These are phyloP conservation scores for Chloris gayana DNA, from an alignment of 176 grass and related monocot species.

Conservation along the genomic window DNA sequence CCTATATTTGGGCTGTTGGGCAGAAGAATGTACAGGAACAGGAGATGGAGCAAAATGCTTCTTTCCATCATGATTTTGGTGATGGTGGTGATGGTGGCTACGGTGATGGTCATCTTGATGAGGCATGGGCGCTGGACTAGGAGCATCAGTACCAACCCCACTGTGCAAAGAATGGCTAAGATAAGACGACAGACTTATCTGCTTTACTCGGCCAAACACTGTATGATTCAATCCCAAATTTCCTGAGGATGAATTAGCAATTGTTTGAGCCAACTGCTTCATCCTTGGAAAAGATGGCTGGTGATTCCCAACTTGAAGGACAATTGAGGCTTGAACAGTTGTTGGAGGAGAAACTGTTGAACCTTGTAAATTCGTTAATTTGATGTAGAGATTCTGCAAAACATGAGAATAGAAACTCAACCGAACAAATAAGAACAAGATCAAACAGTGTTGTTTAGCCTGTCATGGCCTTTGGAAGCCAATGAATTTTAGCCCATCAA, in stretches of 20 bases:
- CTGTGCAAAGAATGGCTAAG: constrained; percentile 71
- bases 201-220: constrained; percentile 89
- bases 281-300: constrained; percentile 76
- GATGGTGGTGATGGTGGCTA: constrained; percentile 1
- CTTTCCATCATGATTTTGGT: constrained; percentile 25
- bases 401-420: constrained; percentile 18
- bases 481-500: neutral
- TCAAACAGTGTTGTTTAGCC: constrained; percentile 12
- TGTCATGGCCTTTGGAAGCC: neutral
- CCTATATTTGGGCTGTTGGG: constrained; percentile 42
- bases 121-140: constrained; percentile 62
- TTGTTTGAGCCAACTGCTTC: constrained; percentile 81
- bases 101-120: constrained; percentile 40
- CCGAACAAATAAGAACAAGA: constrained; percentile 22
- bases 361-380: constrained; percentile 76
- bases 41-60: constrained; percentile 51
- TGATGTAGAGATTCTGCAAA: constrained; percentile 79
- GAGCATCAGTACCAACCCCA: constrained; percentile 40
- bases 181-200: constrained; percentile 78
- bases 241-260: constrained; percentile 78
- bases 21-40: constrained; percentile 45
- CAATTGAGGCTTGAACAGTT: constrained; percentile 67
- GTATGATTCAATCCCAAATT: constrained; percentile 86
- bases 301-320: constrained; percentile 77
- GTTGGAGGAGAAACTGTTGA: constrained; percentile 72